Conservation (phyloP, 2,329 filamentous ascomycete species). For the Metarhizium rileyi region DNA sequence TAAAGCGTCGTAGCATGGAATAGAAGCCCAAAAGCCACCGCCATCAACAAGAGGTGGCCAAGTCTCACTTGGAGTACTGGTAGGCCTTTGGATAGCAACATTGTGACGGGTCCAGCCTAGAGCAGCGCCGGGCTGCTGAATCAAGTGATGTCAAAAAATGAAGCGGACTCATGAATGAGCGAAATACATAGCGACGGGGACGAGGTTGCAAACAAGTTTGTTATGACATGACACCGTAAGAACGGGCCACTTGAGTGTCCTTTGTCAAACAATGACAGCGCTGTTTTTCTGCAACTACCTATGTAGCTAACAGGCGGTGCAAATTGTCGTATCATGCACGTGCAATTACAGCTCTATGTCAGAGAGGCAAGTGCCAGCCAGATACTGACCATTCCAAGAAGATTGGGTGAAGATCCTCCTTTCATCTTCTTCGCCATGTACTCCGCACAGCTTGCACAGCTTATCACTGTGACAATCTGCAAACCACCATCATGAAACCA, state of each 20-base stretch:
- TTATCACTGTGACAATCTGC: background rate
- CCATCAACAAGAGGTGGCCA: conserved; percentile 13
- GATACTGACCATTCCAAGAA: background rate
- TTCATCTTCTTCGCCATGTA: background rate
- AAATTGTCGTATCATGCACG: background rate
- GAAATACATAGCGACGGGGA: background rate
- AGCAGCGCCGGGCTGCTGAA: conserved; percentile 6
- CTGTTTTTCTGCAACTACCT: conserved; percentile 1
- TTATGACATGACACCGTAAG: background rate
- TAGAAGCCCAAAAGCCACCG: conserved; percentile 18
- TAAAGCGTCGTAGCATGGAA: conserved; percentile 13
- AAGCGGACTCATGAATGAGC: background rate
- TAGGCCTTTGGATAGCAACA: conserved; percentile 18
- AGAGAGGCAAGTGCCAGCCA: background rate
- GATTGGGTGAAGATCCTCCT: background rate
- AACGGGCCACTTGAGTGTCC: conserved; percentile 5
- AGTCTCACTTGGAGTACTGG: conserved; percentile 14
- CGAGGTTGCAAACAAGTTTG: background rate
- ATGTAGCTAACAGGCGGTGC: background rate
- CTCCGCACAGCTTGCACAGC: no score
- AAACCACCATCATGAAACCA: conserved; percentile 8
- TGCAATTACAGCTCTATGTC: background rate
- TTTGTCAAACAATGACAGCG: conserved; percentile 1
- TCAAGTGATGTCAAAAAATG: background rate
- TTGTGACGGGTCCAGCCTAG: conserved; percentile 10